These are phyloP conservation scores for Salix suchowensis DNA, from an alignment of 345 rosid species.

Conservation along the genomic window DNA sequence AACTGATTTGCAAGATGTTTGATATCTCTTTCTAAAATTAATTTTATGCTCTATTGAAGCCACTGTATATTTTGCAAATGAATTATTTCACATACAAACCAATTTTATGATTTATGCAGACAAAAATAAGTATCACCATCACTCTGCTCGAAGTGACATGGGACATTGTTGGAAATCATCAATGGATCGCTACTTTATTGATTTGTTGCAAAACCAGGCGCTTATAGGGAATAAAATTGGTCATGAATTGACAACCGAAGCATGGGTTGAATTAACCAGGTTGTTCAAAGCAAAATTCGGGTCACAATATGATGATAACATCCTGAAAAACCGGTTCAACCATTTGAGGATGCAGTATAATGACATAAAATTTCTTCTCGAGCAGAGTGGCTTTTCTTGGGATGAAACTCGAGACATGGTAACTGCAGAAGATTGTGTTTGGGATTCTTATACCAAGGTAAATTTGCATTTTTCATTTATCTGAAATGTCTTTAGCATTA, in stretches of 20 bases:
- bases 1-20: neutral
- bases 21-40: neutral
- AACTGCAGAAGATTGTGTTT: slow-evolving; percentile 34
- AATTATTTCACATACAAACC: neutral
- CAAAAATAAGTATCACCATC: slow-evolving; percentile 16
- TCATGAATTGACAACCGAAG: slow-evolving; percentile 24
- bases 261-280: slow-evolving; percentile 31
- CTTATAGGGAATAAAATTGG: slow-evolving; percentile 43
- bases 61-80: neutral
- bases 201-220: slow-evolving; percentile 39
- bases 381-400: slow-evolving; percentile 41
- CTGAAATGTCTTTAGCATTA: neutral
- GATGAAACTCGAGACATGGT: slow-evolving; percentile 41
- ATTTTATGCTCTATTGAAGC: neutral
- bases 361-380: slow-evolving; percentile 27
- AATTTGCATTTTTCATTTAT: slow-evolving; percentile 4
- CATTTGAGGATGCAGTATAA: slow-evolving; percentile 34
- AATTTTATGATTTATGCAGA: slow-evolving; percentile 21
- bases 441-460: slow-evolving; percentile 41
- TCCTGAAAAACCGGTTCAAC: slow-evolving; percentile 22
- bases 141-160: slow-evolving; percentile 10
- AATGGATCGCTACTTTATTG: slow-evolving; percentile 36
- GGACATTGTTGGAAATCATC: slow-evolving; percentile 24
- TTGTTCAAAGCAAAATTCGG: slow-evolving; percentile 24
- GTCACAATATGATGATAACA: slow-evolving; percentile 16